phyloP scores from a whole-genome alignment of 176 grass and related monocot genomes.

The maize (Zea mays) region Zm-B73-REFERENCE-NAM-5.0 NC_050105.1:98395001-98395500 shows the following conservation, averaged over 20 bases:
- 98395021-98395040: conserved; percentile 58
- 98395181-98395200: conserved; percentile 2
- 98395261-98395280: conserved; percentile 40
- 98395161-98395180: conserved; percentile 62
- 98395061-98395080: conserved; percentile 2
- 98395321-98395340: conserved; percentile 72
- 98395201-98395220: neutral
- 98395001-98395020: conserved; percentile 71
- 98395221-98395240: neutral
- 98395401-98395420: conserved; percentile 61
- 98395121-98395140: conserved; percentile 86
- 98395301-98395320: conserved; percentile 62
- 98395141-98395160: conserved; percentile 73
- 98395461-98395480: conserved; percentile 21
- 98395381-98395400: conserved; percentile 51
- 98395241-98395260: neutral
- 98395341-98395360: conserved; percentile 80
- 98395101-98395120: conserved; percentile 52
- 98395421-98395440: conserved; percentile 21
- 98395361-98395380: conserved; percentile 73
- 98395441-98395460: conserved; percentile 3
- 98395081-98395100: neutral
- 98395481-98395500: neutral
- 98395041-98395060: conserved; percentile 1
- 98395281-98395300: conserved; percentile 68